These are phyloP conservation scores for Bacidia gigantensis DNA, from an alignment of 495 filamentous ascomycete species.

Conservation along the genomic window DNA sequence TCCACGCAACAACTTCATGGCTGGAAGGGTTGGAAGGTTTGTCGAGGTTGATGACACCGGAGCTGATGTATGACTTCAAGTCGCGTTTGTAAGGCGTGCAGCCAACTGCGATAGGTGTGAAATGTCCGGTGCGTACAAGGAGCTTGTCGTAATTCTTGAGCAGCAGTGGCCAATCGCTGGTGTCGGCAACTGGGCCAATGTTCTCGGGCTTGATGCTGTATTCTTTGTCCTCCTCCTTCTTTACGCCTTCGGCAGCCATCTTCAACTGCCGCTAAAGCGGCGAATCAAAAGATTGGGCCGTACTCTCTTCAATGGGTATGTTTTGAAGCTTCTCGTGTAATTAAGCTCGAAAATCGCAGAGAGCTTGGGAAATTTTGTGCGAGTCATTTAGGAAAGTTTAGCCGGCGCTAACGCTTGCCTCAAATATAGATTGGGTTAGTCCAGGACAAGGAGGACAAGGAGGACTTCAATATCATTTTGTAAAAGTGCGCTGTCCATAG, in stretches of 20 bases:
- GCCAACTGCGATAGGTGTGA: slow-evolving; percentile 83
- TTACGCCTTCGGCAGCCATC: slow-evolving; percentile 47
- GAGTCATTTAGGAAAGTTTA: slow-evolving; percentile 2
- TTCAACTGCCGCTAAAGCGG: slow-evolving; percentile 13
- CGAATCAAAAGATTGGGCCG: background rate
- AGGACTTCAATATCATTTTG: too few species aligned
- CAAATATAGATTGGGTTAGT: background rate
- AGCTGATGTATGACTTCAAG: slow-evolving; percentile 87
- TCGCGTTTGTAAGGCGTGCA: slow-evolving; percentile 78
- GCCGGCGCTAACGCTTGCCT: background rate
- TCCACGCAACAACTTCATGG: slow-evolving; percentile 97
- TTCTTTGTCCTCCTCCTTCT: slow-evolving; percentile 53
- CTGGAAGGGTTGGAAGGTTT: slow-evolving; percentile 96
- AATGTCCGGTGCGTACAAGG: slow-evolving; percentile 78
- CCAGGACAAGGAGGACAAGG: too few species aligned
- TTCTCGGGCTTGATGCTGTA: slow-evolving; percentile 81
- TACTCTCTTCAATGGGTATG: slow-evolving; percentile 6
- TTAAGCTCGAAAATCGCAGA: slow-evolving; percentile 8
- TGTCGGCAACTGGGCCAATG: slow-evolving; percentile 53
- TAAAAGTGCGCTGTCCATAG: too few species aligned
- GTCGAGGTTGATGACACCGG: slow-evolving; percentile 95
- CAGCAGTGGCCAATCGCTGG: slow-evolving; percentile 74
- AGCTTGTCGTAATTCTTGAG: slow-evolving; percentile 87
- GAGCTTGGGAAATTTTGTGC: slow-evolving; percentile 15
- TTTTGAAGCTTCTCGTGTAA: background rate